A percentile compares a stretch with the other conserved stretches of the same genome.
phyloP scores from a whole-genome alignment of 1,139 yeast genomes.

The Sugiyamaella pinicola region DNA sequence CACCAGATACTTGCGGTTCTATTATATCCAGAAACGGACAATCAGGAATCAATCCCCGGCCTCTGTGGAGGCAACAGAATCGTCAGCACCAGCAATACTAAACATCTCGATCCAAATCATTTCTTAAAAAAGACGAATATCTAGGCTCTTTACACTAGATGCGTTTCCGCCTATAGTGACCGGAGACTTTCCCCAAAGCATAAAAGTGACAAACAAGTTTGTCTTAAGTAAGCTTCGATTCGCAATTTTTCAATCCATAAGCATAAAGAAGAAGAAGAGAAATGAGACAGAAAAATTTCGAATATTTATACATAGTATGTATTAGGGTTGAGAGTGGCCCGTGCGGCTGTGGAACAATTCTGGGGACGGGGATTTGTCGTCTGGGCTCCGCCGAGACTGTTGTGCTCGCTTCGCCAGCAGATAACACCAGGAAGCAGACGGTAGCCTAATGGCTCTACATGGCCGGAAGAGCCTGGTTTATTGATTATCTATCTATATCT shows the following conservation, averaged over 20 bases:
- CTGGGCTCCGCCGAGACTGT: no score
- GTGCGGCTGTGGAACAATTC: neutral
- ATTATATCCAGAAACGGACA: conserved; percentile 2
- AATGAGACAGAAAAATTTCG: conserved; percentile 8
- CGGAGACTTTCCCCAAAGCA: conserved; percentile 98
- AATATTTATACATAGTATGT: neutral
- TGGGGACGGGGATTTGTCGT: no score
- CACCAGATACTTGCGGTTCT: conserved; percentile 21
- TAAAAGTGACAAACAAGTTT: conserved; percentile 27
- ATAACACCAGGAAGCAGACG: no score
- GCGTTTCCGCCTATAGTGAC: conserved; percentile 69
- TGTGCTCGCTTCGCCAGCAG: no score
- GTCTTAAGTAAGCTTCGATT: conserved; percentile 68
- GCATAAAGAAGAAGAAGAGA: conserved; percentile 20
- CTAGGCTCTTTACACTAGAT: conserved; percentile 41
- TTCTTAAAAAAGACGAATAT: conserved; percentile 10
- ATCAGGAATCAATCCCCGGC: conserved; percentile 21
- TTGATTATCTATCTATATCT: no score
- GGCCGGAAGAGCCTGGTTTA: no score
- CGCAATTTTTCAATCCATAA: conserved; percentile 65
- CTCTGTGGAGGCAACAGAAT: conserved; percentile 25
- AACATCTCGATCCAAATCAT: conserved; percentile 38
- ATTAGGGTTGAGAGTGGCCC: conserved; percentile 8
- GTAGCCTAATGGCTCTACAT: no score
- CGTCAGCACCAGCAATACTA: conserved; percentile 40